phyloP scores from a whole-genome alignment of 257 asterid genomes.

The Cordia subcordata region DNA sequence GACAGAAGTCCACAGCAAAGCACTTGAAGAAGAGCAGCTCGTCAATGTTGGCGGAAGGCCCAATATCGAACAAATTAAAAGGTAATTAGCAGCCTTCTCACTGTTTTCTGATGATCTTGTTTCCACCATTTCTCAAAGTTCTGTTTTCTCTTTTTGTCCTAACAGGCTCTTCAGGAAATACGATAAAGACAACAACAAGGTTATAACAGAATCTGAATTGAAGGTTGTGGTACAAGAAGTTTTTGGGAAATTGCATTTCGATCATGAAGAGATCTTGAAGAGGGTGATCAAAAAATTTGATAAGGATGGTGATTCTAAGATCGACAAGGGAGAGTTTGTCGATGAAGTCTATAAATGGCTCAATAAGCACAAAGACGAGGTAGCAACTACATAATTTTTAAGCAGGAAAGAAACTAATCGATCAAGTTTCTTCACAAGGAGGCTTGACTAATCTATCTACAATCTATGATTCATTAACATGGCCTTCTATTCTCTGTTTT shows the following conservation, averaged over 20 bases:
- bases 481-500: slow-evolving; percentile 21
- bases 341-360: slow-evolving; percentile 35
- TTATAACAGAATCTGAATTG: slow-evolving; percentile 30
- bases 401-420: no score
- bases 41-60: slow-evolving; percentile 27
- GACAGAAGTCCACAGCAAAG: slow-evolving; percentile 25
- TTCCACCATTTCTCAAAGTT: not conserved
- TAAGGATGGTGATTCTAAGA: slow-evolving; percentile 12
- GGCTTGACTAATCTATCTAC: no score
- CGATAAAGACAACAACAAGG: slow-evolving; percentile 23
- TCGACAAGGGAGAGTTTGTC: slow-evolving; percentile 36
- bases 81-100: not conserved
- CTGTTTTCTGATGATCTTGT: not conserved
- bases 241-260: slow-evolving; percentile 30
- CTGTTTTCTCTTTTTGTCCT: slow-evolving; percentile 5
- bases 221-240: slow-evolving; percentile 27
- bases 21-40: slow-evolving; percentile 30
- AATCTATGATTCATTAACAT: no score
- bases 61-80: not conserved
- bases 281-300: slow-evolving; percentile 37
- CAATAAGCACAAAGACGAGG: slow-evolving; percentile 40
- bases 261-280: slow-evolving; percentile 22
- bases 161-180: slow-evolving; percentile 41
- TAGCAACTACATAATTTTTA: no score
- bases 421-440: no score